Percentiles rank a stretch among this genome's conserved stretches.
phyloP scores from a whole-genome alignment of 2,329 filamentous ascomycete genomes.

The Rhexocercosporidium sp. region DNA sequence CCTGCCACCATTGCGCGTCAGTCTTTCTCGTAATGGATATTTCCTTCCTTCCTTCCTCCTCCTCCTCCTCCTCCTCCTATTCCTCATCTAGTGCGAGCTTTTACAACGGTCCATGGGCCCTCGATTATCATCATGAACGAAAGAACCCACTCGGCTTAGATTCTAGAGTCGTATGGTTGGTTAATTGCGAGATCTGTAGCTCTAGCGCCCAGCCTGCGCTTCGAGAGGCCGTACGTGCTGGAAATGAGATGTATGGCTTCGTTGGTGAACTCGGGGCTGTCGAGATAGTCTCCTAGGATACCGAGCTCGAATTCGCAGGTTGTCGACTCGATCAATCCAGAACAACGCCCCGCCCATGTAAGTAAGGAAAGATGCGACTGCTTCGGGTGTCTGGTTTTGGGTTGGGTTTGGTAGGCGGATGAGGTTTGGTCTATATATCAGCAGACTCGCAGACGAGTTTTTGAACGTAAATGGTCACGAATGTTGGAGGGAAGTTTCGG shows the following conservation, averaged over 20 bases:
- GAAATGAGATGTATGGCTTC: conserved; percentile 9
- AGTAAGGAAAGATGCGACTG: background rate
- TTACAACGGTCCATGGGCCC: too few relatives aligned
- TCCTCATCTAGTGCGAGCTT: too few relatives aligned
- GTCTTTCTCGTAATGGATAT: too few relatives aligned
- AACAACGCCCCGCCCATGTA: background rate
- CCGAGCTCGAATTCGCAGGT: background rate
- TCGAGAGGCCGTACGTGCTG: background rate
- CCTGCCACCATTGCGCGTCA: too few relatives aligned
- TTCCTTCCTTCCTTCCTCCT: too few relatives aligned
- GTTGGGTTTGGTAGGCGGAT: background rate
- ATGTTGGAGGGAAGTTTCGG: background rate
- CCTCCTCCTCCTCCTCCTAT: too few relatives aligned
- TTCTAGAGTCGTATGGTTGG: background rate
- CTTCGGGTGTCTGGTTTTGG: background rate
- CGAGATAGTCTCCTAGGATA: background rate
- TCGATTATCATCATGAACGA: too few relatives aligned
- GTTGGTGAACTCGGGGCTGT: background rate
- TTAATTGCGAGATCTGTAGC: background rate
- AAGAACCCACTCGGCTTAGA: background rate
- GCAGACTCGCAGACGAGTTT: too few relatives aligned
- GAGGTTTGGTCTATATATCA: background rate
- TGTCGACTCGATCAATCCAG: background rate
- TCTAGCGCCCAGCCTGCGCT: background rate
- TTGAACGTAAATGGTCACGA: background rate